These are phyloP conservation scores for Oryza coarctata DNA, from an alignment of 176 grass and related monocot species.

Conservation along the genomic window DNA sequence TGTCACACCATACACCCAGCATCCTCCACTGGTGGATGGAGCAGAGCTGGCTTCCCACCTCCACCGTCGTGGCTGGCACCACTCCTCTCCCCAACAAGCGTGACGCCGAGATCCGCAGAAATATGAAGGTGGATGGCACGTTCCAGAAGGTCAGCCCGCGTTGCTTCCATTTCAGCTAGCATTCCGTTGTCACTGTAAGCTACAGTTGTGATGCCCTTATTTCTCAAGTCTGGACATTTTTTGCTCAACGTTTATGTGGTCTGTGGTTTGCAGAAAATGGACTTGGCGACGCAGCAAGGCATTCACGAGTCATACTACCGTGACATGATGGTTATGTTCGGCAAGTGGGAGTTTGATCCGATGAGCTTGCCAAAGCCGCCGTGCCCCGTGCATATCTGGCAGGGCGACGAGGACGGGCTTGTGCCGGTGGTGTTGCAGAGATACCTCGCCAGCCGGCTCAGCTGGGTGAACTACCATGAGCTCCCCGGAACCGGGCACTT, in stretches of 20 bases:
- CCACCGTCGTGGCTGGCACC: slow-evolving; percentile 60
- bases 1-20: slow-evolving; percentile 60
- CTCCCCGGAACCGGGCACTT: slow-evolving; percentile 56
- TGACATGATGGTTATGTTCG: slow-evolving; percentile 82
- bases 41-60: slow-evolving; percentile 71
- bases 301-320: slow-evolving; percentile 78
- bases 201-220: not conserved
- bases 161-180: not conserved
- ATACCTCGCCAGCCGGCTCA: slow-evolving; percentile 43
- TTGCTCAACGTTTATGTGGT: not conserved
- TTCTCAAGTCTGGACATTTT: not conserved
- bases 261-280: slow-evolving; percentile 26
- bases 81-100: slow-evolving; percentile 55
- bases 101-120: slow-evolving; percentile 40
- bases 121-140: slow-evolving; percentile 7
- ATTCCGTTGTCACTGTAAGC: not conserved
- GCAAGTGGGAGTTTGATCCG: slow-evolving; percentile 86
- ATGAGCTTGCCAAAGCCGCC: slow-evolving; percentile 56
- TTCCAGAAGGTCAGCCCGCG: slow-evolving; percentile 37
- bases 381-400: slow-evolving; percentile 72
- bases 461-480: slow-evolving; percentile 75
- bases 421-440: slow-evolving; percentile 66
- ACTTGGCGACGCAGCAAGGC: slow-evolving; percentile 67
- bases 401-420: slow-evolving; percentile 77
- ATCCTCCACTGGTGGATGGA: slow-evolving; percentile 90